Base-by-base conservation (phyloP, 352 stramenopile genomes). In the Pythium brachiatum region DNA sequence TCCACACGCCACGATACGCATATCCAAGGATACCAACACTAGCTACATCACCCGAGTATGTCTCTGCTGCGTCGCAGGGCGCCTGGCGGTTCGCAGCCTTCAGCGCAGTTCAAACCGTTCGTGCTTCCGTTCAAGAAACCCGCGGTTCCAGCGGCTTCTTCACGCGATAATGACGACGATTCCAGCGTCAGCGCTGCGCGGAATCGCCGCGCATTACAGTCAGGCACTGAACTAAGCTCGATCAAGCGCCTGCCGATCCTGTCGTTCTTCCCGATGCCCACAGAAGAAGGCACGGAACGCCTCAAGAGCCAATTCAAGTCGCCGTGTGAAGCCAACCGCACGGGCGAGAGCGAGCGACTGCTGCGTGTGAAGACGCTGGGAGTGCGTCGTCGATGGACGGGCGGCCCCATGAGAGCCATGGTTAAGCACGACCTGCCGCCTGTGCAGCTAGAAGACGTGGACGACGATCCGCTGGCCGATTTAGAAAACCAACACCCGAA, bases 361-460 rank as follows among this genome's bases (percentile, higher is more conserved):
- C 58, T 94, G 53, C 74, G 85, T 16, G 78, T 87, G 48, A 95
- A 94, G 72, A 95, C 87, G 48, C 82, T 95, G n/a, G 87, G 85
- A 0, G 86, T 92, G 73, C 72, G 87, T 0, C 73, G 85, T 2
- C 70, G 84, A 20, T 95, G 81, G 81, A 66, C 72, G 4, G 75
- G 72, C 5, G 60, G 60, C 21, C 61, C 79, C 3, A 60, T 81
- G 1, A 85, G 82, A 32, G 73, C 84, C 3, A 78, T 90, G 58
- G 65, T 90, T 31, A 84, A 69, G 21, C 83, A 93, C 51, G 73
- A 90, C 27, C 51, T 91, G 26, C 79, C 75, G 29, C 81, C 78
- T 1, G 61, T 93, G 13, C 68, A 83, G 54, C 44, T 76, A 9
- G 70, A 78, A 32, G 72, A 92, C 21, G 79, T 92, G 13, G 82